Conservation (phyloP, 1,284 basidiomycete species). For the Xerocomus nothofagi region DNA sequence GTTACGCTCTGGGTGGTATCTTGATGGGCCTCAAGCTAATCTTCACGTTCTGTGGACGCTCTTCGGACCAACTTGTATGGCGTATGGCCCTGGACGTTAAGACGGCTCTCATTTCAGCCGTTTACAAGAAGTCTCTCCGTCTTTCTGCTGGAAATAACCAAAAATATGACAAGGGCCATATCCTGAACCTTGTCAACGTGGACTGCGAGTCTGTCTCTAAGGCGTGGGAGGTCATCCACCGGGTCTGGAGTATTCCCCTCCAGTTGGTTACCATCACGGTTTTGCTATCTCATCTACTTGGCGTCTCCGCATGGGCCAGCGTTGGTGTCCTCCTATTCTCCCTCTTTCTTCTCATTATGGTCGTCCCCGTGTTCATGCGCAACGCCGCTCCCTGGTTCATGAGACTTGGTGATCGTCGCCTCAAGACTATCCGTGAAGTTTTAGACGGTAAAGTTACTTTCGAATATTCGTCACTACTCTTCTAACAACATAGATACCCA, state of each 20-base stretch:
- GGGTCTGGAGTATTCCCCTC: conserved; percentile 29
- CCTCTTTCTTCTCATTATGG: conserved; percentile 31
- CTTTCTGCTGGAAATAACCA: conserved; percentile 29
- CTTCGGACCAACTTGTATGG: conserved; percentile 32
- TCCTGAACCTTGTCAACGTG: conserved; percentile 34
- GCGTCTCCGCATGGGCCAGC: conserved; percentile 33
- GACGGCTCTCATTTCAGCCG: conserved; percentile 30
- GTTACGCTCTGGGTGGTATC: conserved; percentile 25
- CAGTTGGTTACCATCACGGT: conserved; percentile 25
- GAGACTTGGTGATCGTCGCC: conserved; percentile 29
- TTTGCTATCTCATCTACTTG: conserved; percentile 27
- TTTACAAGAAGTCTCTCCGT: conserved; percentile 33
- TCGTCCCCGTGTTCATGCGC: conserved; percentile 34
- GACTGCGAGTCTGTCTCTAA: conserved; percentile 33
- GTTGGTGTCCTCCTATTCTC: conserved; percentile 26
- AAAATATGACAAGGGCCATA: conserved; percentile 29
- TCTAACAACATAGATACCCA: conserved; percentile 1
- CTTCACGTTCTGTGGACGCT: conserved; percentile 27
- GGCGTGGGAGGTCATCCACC: conserved; percentile 31
- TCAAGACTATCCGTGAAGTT: conserved; percentile 31
- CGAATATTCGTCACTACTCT: neutral
- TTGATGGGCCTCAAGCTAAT: conserved; percentile 29
- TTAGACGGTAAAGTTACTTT: conserved; percentile 21
- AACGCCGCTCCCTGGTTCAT: conserved; percentile 32
- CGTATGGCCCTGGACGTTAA: conserved; percentile 33